These are phyloP conservation scores for Cladosporium sp. DNA, from an alignment of 2,329 filamentous ascomycete species.

Conservation along the genomic window DNA sequence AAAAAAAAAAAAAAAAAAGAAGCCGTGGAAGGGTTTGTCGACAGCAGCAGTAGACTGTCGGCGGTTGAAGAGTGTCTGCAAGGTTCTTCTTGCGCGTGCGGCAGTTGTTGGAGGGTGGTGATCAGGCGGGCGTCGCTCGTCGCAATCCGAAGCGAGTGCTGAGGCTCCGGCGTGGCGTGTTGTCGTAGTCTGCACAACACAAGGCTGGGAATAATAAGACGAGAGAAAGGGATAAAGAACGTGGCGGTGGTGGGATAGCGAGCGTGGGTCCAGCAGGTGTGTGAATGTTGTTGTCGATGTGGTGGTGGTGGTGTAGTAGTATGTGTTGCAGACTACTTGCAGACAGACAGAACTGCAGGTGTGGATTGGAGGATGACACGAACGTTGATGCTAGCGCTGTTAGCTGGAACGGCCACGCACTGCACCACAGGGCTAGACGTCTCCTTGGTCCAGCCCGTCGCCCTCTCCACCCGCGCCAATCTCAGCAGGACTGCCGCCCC, in stretches of 20 bases:
- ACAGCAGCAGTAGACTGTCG: not conserved
- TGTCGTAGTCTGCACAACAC: not conserved
- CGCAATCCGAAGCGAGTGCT: slow-evolving; percentile 17
- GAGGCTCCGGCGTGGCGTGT: slow-evolving; percentile 5
- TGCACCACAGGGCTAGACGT: not conserved
- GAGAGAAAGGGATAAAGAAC: slow-evolving; percentile 6
- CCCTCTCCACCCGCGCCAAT: not conserved
- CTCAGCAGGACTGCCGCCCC: not conserved
- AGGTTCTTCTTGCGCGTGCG: not conserved
- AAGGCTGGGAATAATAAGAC: not conserved
- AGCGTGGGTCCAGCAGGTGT: not conserved
- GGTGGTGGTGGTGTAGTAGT: not conserved
- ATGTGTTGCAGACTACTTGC: not conserved
- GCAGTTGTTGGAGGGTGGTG: not conserved
- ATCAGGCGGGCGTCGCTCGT: slow-evolving; percentile 9
- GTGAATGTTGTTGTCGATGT: not conserved
- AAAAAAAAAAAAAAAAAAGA: too few species aligned
- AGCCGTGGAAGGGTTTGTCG: not conserved
- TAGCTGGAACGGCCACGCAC: not conserved
- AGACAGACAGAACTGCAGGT: not conserved
- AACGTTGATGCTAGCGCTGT: slow-evolving; percentile 6
- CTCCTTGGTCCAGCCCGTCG: too few species aligned
- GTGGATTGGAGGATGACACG: not conserved
- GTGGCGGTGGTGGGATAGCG: slow-evolving; percentile 11
- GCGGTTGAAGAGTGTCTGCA: not conserved